Conservation (phyloP, 345 rosid genomes). For the Melaleuca quinquenervia region DNA sequence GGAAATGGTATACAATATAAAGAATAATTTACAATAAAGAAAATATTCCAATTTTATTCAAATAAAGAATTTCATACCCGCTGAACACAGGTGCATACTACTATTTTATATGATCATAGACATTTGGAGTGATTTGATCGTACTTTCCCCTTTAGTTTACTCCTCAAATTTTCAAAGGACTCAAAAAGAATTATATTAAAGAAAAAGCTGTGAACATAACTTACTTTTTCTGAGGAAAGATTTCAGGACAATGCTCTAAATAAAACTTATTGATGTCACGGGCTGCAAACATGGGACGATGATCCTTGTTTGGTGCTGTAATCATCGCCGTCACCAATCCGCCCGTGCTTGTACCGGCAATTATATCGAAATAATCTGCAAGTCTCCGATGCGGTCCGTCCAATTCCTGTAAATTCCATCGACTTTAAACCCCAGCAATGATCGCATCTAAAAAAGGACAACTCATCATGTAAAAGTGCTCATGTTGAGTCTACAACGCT, state of each 20-base stretch:
- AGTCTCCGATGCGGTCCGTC: background rate
- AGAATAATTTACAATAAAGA: no score
- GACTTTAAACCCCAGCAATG: background rate
- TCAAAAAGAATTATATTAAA: background rate
- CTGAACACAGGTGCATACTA: background rate
- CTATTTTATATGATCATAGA: background rate
- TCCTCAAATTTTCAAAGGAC: background rate
- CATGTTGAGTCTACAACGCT: background rate
- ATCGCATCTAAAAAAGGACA: background rate
- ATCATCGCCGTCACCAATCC: background rate
- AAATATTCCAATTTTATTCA: background rate
- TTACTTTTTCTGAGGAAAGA: background rate
- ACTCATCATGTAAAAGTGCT: background rate
- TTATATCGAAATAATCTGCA: background rate
- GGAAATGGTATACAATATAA: no score
- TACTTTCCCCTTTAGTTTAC: background rate
- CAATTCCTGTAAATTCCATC: background rate
- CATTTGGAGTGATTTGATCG: background rate
- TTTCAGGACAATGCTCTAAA: background rate
- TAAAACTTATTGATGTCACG: background rate
- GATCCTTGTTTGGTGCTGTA: background rate
- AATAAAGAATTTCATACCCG: no score
- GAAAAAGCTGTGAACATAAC: background rate
- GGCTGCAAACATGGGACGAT: background rate
- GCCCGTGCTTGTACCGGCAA: background rate